Evolutionary conservation across 805 yeast species (phyloP).

Genomic region (Suhomyces prunicola): DNA sequence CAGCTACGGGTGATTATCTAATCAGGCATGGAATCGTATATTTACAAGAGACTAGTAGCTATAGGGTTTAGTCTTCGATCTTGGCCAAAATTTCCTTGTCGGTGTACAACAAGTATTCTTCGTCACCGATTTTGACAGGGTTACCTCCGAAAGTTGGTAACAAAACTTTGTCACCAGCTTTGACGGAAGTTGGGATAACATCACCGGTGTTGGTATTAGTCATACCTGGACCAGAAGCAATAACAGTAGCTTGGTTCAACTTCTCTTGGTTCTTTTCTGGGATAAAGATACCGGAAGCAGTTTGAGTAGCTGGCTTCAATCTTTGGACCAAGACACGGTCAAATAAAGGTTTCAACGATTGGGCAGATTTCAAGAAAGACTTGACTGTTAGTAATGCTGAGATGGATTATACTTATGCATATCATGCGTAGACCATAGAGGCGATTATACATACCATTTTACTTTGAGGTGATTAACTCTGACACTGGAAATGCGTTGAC

Average conservation of each 20-base stretch:
- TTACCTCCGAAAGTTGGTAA: slow-evolving; percentile 95
- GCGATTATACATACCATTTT: slow-evolving; percentile 1
- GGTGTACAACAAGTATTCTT: slow-evolving; percentile 78
- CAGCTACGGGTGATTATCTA: background rate
- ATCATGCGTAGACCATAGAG: background rate
- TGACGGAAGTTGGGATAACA: slow-evolving; percentile 67
- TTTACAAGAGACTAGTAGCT: slow-evolving; percentile 1
- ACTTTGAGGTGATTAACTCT: background rate
- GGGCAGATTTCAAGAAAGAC: slow-evolving; percentile 75
- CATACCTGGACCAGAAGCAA: slow-evolving; percentile 95
- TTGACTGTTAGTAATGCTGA: slow-evolving; percentile 22
- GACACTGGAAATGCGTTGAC: background rate
- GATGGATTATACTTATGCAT: background rate
- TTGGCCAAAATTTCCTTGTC: slow-evolving; percentile 95
- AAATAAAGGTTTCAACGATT: slow-evolving; percentile 84
- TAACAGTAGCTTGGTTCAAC: slow-evolving; percentile 85
- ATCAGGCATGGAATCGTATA: background rate
- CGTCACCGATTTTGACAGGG: slow-evolving; percentile 81
- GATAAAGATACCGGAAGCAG: slow-evolving; percentile 88
- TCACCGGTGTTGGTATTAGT: slow-evolving; percentile 69
- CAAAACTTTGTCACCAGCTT: slow-evolving; percentile 89
- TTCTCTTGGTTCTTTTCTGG: slow-evolving; percentile 97
- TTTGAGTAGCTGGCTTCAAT: slow-evolving; percentile 83
- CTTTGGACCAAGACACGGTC: slow-evolving; percentile 97
- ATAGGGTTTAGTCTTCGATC: slow-evolving; percentile 42